Conservation (phyloP, 805 yeast species). For the Myxozyma sirexii region DNA sequence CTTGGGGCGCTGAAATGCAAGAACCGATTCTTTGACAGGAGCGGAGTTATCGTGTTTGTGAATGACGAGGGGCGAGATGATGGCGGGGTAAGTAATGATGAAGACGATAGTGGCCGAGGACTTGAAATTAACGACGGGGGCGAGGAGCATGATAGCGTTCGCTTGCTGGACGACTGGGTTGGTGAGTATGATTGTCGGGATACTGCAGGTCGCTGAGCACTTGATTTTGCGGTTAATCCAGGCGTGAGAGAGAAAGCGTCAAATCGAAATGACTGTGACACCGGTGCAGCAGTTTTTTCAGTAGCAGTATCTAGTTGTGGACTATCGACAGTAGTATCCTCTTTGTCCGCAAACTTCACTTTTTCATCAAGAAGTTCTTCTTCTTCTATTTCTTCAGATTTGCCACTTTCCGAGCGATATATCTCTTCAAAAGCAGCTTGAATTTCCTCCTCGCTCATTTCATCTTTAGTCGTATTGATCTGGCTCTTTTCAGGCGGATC, state of each 20-base stretch:
- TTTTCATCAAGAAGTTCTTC: not conserved
- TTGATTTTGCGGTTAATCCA: not conserved
- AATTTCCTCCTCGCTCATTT: not conserved
- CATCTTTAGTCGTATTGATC: not conserved
- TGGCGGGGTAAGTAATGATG: not conserved
- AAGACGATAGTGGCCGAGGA: not conserved
- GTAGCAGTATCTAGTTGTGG: not conserved
- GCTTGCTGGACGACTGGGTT: not conserved
- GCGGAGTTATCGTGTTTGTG: not conserved
- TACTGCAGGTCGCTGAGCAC: not conserved
- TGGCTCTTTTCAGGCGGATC: not conserved
- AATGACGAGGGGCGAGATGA: not conserved
- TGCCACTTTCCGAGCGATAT: not conserved
- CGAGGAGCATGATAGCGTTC: not conserved
- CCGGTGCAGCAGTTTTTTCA: not conserved
- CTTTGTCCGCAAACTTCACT: not conserved
- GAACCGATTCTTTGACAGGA: conserved; percentile 6
- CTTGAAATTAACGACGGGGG: not conserved
- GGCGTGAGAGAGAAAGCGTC: not conserved
- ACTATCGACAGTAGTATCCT: not conserved
- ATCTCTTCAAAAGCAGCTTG: not conserved
- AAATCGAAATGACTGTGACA: not conserved
- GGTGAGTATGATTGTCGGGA: not conserved
- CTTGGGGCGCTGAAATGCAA: conserved; percentile 7
- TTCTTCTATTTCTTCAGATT: not conserved